Evolutionary conservation across 306 rosid genomes (phyloP), one percentile per base, ranked within the genome.

Genomic region (Castanea crenata): DNA sequence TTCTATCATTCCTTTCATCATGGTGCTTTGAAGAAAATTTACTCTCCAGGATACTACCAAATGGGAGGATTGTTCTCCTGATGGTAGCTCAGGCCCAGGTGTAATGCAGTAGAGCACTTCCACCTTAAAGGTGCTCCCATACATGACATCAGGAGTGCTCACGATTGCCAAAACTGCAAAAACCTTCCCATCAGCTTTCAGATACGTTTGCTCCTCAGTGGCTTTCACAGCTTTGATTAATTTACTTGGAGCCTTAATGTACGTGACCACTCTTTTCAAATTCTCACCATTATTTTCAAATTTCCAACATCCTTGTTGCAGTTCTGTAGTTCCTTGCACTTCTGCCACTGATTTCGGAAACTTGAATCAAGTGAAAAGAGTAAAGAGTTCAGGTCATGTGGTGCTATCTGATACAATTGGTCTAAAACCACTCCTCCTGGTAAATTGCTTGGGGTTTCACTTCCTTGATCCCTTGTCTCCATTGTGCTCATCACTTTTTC

Each of bases 1-100:
- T 87, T 95, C 99, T 80, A 95, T 95, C 95, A 92, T 84, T 83
- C 98, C 99, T 76, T 85, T 95, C 98, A 95, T 92, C 99, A 95
- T 91, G 81, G 99, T 95, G 88, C 93, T 91, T 83, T 95, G 99
- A 69, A 92, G 29, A 70, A 95, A 95, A 81, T 92, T 95, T 84
- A 81, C 80, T 59, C 97, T 88, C 99, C 99, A 95, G 14, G 99
- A 95, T 85, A 95, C 85, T 35, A 91, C 93, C 76, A 95, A 69
- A 20, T 90, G 94, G 0, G 98, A 87, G 73, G 93, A 86, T 74
- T 84, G 93, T 75, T 90, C 91, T 74, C 90, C 97, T 1, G 91
- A 89, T 11, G 92, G 86, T 74, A 92, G 90, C 86, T 95, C 97
- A 7, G 98, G 99, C 56, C 97, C 97, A 25, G 98, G 90, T 55